These are phyloP conservation scores for Termitomyces titanicus DNA, from an alignment of 768 basidiomycete species.

Conservation along the genomic window DNA sequence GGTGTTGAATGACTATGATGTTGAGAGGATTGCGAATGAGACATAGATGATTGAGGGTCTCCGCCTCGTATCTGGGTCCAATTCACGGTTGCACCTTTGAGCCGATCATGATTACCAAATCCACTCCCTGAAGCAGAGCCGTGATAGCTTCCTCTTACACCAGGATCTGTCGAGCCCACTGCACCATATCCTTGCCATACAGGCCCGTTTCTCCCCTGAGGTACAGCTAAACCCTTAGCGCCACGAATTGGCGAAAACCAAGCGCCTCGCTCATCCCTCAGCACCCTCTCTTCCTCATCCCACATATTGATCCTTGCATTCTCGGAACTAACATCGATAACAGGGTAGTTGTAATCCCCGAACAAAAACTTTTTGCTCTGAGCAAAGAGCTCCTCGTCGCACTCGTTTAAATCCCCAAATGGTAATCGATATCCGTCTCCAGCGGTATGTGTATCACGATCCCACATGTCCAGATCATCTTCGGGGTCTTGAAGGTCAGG, in stretches of 20 bases:
- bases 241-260: slow-evolving; percentile 64
- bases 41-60: slow-evolving; percentile 8
- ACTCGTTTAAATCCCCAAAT: slow-evolving; percentile 66
- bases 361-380: slow-evolving; percentile 80
- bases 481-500: slow-evolving; percentile 45
- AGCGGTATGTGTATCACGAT: slow-evolving; percentile 10
- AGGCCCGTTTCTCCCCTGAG: slow-evolving; percentile 34
- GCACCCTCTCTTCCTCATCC: slow-evolving; percentile 83
- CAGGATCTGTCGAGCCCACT: slow-evolving; percentile 30
- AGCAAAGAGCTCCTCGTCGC: slow-evolving; percentile 72
- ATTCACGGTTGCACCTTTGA: slow-evolving; percentile 37
- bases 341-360: slow-evolving; percentile 89
- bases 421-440: slow-evolving; percentile 55
- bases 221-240: slow-evolving; percentile 35
- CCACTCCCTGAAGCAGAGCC: background rate
- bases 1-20: slow-evolving; percentile 6
- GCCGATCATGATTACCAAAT: slow-evolving; percentile 41
- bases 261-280: slow-evolving; percentile 70
- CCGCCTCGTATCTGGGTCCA: slow-evolving; percentile 34
- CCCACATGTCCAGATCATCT: slow-evolving; percentile 42
- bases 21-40: slow-evolving; percentile 22
- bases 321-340: slow-evolving; percentile 84
- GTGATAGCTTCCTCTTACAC: background rate
- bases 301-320: slow-evolving; percentile 60
- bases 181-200: slow-evolving; percentile 60